Conservation (phyloP, 208 protist species). For the Wallacemonas collosoma region DNA sequence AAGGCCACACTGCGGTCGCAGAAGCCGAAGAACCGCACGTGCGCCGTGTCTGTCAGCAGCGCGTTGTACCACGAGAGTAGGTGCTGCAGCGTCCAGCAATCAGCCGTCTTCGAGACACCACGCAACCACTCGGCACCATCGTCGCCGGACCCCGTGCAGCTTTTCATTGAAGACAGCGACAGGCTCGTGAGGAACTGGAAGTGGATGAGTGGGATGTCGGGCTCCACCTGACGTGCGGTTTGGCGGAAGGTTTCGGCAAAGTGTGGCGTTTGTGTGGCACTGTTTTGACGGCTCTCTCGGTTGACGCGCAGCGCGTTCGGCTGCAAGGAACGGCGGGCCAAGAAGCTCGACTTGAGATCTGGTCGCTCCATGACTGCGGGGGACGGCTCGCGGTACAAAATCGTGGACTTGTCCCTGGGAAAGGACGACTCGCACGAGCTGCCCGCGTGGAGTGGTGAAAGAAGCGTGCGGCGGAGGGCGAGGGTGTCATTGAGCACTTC, state of each 20-base stretch:
- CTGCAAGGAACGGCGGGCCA: conserved; percentile 32
- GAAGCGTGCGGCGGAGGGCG: neutral
- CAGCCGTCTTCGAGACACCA: neutral
- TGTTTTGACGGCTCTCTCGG: conserved; percentile 28
- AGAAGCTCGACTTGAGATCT: conserved; percentile 25
- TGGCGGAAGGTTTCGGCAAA: conserved; percentile 17
- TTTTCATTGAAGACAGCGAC: neutral
- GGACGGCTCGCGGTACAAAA: conserved; percentile 11
- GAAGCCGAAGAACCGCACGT: conserved; percentile 53
- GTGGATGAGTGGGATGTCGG: conserved; percentile 52
- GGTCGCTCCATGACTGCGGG: neutral
- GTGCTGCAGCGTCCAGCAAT: conserved; percentile 54
- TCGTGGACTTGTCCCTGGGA: conserved; percentile 7
- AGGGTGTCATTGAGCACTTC: conserved; percentile 4
- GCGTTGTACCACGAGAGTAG: conserved; percentile 58
- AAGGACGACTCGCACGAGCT: neutral
- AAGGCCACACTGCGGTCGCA: conserved; percentile 52
- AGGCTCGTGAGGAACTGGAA: conserved; percentile 44
- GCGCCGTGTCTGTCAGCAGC: conserved; percentile 38
- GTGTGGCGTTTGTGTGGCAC: conserved; percentile 26
- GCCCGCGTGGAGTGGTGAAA: conserved; percentile 1
- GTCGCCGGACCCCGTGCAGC: neutral
- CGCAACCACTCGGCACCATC: neutral
- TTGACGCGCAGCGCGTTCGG: conserved; percentile 30
- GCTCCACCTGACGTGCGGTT: conserved; percentile 46